Evolutionary conservation across 352 stramenopile species (phyloP).

Genomic region (Pythium grandisporangium): DNA sequence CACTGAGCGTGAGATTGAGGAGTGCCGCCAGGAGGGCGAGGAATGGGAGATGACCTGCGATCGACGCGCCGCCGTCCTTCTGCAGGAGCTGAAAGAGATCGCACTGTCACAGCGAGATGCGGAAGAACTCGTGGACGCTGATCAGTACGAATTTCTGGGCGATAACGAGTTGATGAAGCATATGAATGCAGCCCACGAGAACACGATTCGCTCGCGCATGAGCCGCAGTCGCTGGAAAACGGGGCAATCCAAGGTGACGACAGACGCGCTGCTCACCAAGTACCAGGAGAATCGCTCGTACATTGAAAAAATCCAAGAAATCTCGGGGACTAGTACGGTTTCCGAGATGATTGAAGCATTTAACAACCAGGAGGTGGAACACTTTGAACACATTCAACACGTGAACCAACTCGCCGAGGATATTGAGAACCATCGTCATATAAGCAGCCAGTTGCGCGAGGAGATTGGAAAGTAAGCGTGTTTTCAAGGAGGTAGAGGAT

Average conservation of each 20-base stretch:
- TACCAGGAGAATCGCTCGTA: slow-evolving; percentile 75
- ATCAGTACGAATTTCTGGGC: slow-evolving; percentile 60
- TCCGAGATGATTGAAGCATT: slow-evolving; percentile 81
- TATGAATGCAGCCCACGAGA: slow-evolving; percentile 38
- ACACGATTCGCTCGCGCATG: slow-evolving; percentile 30
- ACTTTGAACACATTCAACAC: slow-evolving; percentile 77
- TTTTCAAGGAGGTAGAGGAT: too few relatives aligned
- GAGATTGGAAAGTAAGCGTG: slow-evolving; percentile 66
- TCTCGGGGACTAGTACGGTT: slow-evolving; percentile 66
- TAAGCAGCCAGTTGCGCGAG: slow-evolving; percentile 62
- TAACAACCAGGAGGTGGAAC: slow-evolving; percentile 73
- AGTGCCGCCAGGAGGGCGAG: slow-evolving; percentile 41
- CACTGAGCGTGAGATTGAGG: slow-evolving; percentile 52
- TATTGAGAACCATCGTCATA: slow-evolving; percentile 63
- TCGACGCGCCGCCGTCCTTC: slow-evolving; percentile 25
- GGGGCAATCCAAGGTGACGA: slow-evolving; percentile 51
- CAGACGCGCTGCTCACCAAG: slow-evolving; percentile 55
- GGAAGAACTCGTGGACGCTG: slow-evolving; percentile 36
- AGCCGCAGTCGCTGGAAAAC: slow-evolving; percentile 65
- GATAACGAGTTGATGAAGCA: slow-evolving; percentile 68
- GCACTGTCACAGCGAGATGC: slow-evolving; percentile 42
- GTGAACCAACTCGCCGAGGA: slow-evolving; percentile 78
- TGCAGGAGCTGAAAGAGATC: slow-evolving; percentile 69
- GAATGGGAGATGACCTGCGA: slow-evolving; percentile 58
- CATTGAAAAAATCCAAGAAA: slow-evolving; percentile 78